These are phyloP conservation scores for Thalassiosira livingstoniorum DNA, from an alignment of 352 stramenopile species.

Conservation along the genomic window DNA sequence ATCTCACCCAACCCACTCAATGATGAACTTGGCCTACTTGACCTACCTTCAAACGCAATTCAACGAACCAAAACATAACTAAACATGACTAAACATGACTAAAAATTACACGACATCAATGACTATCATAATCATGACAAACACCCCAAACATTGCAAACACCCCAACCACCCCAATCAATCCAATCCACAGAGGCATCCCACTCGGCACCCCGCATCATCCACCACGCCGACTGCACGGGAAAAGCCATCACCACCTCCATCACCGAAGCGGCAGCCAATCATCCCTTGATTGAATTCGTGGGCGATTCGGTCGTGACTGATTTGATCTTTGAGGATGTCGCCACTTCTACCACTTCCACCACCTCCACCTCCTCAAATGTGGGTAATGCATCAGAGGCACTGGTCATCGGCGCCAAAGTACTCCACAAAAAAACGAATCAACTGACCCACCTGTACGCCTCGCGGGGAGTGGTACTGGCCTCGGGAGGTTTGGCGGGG, in stretches of 20 bases:
- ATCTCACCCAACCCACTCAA: too few species aligned
- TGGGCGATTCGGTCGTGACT: conserved; percentile 72
- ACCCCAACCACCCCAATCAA: too few species aligned
- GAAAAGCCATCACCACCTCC: conserved; percentile 91
- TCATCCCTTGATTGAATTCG: conserved; percentile 85
- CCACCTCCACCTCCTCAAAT: not conserved
- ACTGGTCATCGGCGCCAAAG: conserved; percentile 44
- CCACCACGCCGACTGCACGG: conserved; percentile 93
- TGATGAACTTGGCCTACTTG: too few species aligned
- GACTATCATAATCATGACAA: too few species aligned
- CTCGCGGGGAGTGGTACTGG: conserved; percentile 90
- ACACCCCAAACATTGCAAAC: too few species aligned
- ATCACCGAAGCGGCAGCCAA: conserved; percentile 89
- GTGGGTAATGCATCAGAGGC: not conserved
- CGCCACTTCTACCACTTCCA: not conserved
- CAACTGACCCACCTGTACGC: conserved; percentile 82
- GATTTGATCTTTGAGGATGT: conserved; percentile 71
- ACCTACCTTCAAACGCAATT: too few species aligned
- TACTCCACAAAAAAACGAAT: conserved; percentile 42
- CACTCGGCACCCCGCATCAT: conserved; percentile 93
- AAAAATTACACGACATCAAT: too few species aligned
- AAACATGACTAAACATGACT: too few species aligned
- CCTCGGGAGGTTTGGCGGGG: conserved; percentile 91
- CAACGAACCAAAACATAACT: too few species aligned
- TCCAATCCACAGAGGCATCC: conserved; percentile 87